Percentiles rank a stretch among this genome's conserved stretches.
Evolutionary conservation across 345 rosid genomes (phyloP).

Genomic region (Sapria himalayana): DNA sequence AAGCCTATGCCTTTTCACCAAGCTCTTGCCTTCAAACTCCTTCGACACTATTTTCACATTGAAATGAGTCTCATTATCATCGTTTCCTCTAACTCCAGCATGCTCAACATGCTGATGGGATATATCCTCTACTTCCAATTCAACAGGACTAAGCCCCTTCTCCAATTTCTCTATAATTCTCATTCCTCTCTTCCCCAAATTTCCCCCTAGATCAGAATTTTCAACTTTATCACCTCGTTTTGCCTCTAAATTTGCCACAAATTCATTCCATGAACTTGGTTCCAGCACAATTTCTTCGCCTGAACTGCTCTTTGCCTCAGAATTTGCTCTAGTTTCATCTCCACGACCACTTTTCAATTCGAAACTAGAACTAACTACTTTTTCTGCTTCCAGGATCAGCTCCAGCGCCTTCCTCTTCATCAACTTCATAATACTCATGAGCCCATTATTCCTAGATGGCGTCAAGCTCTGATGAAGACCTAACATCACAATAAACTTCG

Average conservation of each 20-base stretch:
- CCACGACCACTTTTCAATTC: constrained; percentile 4
- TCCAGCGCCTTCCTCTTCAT: constrained; percentile 75
- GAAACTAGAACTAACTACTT: constrained; percentile 9
- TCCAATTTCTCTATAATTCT: constrained; percentile 54
- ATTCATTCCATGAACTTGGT: constrained; percentile 7
- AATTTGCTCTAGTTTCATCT: constrained; percentile 8
- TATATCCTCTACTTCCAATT: constrained; percentile 53
- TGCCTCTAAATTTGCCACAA: constrained; percentile 3
- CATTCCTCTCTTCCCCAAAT: constrained; percentile 41
- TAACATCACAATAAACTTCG: constrained; percentile 55
- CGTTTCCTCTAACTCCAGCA: constrained; percentile 61
- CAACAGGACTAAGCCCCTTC: constrained; percentile 48
- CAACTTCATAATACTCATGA: constrained; percentile 75
- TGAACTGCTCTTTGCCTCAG: constrained; percentile 4
- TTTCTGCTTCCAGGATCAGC: constrained; percentile 22
- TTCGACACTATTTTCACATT: constrained; percentile 54
- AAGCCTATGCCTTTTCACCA: constrained; percentile 75
- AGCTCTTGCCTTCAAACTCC: constrained; percentile 77
- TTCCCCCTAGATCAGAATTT: constrained; percentile 6
- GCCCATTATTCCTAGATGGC: constrained; percentile 78
- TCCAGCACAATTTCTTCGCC: constrained; percentile 2
- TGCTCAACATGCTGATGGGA: constrained; percentile 94
- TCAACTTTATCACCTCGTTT: constrained; percentile 7
- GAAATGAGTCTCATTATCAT: constrained; percentile 80
- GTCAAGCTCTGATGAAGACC: constrained; percentile 78